Conservation (phyloP, 163 green algal species). For the Scenedesmus sp. region DNA sequence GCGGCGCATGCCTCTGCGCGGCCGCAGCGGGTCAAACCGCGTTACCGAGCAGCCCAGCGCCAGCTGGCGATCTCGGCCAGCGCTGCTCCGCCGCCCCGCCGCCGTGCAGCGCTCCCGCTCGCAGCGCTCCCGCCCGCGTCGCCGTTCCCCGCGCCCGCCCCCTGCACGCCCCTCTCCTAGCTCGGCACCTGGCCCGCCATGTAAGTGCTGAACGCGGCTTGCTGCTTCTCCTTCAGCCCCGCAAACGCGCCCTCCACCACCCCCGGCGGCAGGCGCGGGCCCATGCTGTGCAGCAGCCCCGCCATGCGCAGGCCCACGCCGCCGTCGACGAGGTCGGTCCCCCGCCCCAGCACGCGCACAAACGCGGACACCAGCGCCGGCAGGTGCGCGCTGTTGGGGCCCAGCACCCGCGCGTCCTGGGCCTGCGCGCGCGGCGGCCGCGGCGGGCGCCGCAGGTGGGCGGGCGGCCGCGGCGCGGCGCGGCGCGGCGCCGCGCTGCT, state of each 20-base stretch:
- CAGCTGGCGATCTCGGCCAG: no score
- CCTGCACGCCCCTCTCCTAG: no score
- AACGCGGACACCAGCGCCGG: constrained; percentile 68
- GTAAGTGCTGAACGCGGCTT: constrained; percentile 15
- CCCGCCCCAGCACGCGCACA: constrained; percentile 70
- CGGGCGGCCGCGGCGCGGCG: no score
- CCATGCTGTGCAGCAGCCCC: constrained; percentile 71
- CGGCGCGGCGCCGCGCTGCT: no score
- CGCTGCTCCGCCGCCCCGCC: no score
- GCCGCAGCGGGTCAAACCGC: no score
- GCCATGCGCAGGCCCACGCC: constrained; percentile 60
- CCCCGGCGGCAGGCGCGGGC: constrained; percentile 24
- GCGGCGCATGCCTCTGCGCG: no score
- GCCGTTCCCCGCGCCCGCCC: no score
- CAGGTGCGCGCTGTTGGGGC: constrained; percentile 52
- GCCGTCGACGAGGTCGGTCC: constrained; percentile 66
- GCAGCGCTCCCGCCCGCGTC: no score
- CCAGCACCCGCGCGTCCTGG: constrained; percentile 55
- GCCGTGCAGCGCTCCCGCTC: no score
- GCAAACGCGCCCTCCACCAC: constrained; percentile 16
- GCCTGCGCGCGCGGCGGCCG: constrained; percentile 27
- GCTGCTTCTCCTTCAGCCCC: constrained; percentile 34
- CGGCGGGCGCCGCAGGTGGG: no score
- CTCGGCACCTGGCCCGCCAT: constrained; percentile 39
- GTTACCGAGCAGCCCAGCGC: no score